Conservation (phyloP, 352 stramenopile species). For the Phytophthora parvispora region DNA sequence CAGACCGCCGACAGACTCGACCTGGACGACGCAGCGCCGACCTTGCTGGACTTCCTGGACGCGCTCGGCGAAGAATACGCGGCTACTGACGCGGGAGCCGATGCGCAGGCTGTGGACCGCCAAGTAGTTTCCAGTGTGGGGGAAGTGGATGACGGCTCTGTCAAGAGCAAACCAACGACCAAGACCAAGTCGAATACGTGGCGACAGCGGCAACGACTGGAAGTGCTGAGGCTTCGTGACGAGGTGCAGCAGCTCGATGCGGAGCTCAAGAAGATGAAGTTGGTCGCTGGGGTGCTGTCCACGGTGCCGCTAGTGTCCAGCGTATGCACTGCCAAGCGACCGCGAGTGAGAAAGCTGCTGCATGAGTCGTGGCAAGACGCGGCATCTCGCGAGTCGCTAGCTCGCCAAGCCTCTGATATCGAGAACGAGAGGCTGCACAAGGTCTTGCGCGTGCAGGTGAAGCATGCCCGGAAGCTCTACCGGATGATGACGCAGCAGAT, state of each 20-base stretch:
- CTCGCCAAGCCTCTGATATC: slow-evolving; percentile 12
- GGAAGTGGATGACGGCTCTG: not conserved
- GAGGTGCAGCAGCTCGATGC: slow-evolving; percentile 21
- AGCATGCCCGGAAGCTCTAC: slow-evolving; percentile 26
- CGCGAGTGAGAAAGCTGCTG: slow-evolving; percentile 4
- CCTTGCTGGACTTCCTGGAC: slow-evolving; percentile 15
- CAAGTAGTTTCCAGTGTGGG: not conserved
- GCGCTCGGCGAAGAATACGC: not conserved
- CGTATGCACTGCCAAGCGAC: not conserved
- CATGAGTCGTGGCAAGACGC: slow-evolving; percentile 24
- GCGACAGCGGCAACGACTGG: slow-evolving; percentile 17
- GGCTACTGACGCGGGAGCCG: not conserved
- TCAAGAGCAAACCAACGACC: not conserved
- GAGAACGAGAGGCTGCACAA: slow-evolving; percentile 23
- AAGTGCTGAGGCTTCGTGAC: slow-evolving; percentile 21
- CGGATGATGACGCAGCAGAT: slow-evolving; percentile 22
- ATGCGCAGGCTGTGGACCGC: not conserved
- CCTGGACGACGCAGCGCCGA: slow-evolving; percentile 7
- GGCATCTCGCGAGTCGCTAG: slow-evolving; percentile 17
- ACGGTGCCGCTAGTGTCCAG: slow-evolving; percentile 11
- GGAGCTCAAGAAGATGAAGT: slow-evolving; percentile 27
- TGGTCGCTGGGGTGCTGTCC: slow-evolving; percentile 22
- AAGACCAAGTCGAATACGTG: slow-evolving; percentile 35
- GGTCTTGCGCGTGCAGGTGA: slow-evolving; percentile 18
- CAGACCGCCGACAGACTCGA: slow-evolving; percentile 5